Evolutionary conservation across 2,329 filamentous ascomycete species (phyloP).

Genomic region (Endoconidiophora laricicola): DNA sequence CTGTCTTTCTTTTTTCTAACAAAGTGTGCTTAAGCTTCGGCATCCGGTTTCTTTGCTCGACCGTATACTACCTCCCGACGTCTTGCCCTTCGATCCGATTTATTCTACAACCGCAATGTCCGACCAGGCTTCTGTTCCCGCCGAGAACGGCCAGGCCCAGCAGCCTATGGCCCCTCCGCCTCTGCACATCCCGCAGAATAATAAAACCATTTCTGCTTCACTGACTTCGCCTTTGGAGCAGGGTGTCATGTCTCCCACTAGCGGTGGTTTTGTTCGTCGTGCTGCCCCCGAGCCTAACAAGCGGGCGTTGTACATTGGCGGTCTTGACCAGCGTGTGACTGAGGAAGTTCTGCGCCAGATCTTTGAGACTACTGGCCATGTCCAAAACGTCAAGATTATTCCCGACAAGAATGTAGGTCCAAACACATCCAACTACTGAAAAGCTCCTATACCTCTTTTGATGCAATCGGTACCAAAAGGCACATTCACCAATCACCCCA

Average conservation of each 20-base stretch:
- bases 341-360: constrained; percentile 95
- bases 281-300: constrained; percentile 97
- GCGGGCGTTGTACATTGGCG: constrained; percentile 88
- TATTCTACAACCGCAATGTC: constrained; percentile 41
- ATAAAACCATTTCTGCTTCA: constrained; percentile 81
- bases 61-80: constrained; percentile 9
- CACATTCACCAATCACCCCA: too few relatives aligned
- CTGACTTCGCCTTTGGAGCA: constrained; percentile 76
- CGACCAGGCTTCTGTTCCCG: constrained; percentile 29
- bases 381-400: constrained; percentile 98
- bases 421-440: too few relatives aligned
- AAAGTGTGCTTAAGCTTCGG: neutral
- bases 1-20: constrained; percentile 11
- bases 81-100: constrained; percentile 1
- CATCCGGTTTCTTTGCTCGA: neutral
- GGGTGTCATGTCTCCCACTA: constrained; percentile 68
- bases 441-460: neutral
- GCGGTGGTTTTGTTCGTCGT: constrained; percentile 67
- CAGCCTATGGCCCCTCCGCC: constrained; percentile 85
- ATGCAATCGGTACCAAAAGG: neutral
- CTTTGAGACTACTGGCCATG: constrained; percentile 96
- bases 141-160: constrained; percentile 52
- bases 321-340: constrained; percentile 84
- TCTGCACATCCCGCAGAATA: constrained; percentile 90
- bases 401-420: constrained; percentile 93